Evolutionary conservation across 495 filamentous ascomycete species (phyloP), one percentile per base, ranked within the genome.

Genomic region (Neurospora sp.): DNA sequence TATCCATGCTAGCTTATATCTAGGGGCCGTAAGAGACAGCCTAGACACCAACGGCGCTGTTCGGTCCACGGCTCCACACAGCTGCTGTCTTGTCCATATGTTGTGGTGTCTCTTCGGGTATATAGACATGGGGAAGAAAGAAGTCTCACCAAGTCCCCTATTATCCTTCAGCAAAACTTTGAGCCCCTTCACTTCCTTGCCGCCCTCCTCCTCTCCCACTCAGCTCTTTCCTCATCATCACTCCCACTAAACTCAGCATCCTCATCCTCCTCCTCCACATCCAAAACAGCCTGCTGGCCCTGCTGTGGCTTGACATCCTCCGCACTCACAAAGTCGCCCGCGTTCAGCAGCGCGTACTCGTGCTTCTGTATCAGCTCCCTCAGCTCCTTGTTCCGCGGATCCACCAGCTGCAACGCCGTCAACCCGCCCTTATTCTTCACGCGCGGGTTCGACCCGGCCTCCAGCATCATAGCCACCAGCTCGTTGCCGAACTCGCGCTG

Each of bases 401-500:
- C 92, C 37, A 90, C 90, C 24, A 94, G 84, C 78, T 93, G 91
- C 73, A 86, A 74, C 28, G 92, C 86, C 71, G 88, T 90, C 71
- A 93, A 83, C 42, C 89, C 89, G 6, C 88, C 90, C 79, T 92
- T 92, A 79, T 94, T 94, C 78, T 82, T 82, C 59, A 81, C 37
- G 28, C 85, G 79, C 69, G 83, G 78, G 77, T 71, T 83, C 21
- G 77, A 80, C 43, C 96, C 96, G 66, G 96, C 96, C 80, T 99
- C 96, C 71, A 97, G 87, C 88, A 98, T 90, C 88, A 99, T 94
- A 73, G 90, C 89, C 74, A 97, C 89, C 76, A 97, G 88, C 3
- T 88, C 86, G 75, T 86, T 81, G 62, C 91, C 94, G 39, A 90
- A 86, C 73, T 89, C 85, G 73, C 86, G 81, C 77, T 92, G 90